Evolutionary conservation across 106 monocot species (phyloP), one percentile per base, ranked within the genome.

Genomic region (Posidonia australis): DNA sequence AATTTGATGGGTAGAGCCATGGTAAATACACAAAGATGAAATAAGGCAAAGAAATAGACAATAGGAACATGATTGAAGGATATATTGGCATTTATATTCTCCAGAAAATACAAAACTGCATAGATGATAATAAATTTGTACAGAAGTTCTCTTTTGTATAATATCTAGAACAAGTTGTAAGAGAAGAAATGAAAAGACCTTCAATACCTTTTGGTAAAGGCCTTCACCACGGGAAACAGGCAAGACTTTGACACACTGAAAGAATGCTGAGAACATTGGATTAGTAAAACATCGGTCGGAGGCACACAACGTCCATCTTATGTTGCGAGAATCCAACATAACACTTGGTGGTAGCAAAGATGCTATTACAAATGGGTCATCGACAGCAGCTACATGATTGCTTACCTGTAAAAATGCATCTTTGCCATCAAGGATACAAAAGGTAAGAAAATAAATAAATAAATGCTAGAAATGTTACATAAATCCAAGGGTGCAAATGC

Each of bases 171-270:
- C 36, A 36, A 36, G 54, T n/a, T 23, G 20, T 2, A 55, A 25
- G 20, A 21, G 45, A 42, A 29, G 27, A 70, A 54, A 57, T 23
- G 5, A 13, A 32, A 46, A 18, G 47, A 64, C 24, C 10, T 44
- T 26, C 6, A 24, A 60, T 82, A 93, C 92, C 88, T 85, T 79
- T 54, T 93, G 92, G 26, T 93, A 93, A 46, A 88, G 70, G 25
- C 92, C 92, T 43, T 93, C 92, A 43, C 92, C 92, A 58, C 88
- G 85, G 32, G 92, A 93, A 70, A 93, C 88, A 51, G 92, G 92
- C 41, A 93, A 75, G 49, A 93, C 92, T 67, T 93, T 93, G 22
- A 88, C 78, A 75, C 80, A 85, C 43, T 63, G 54, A 32, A 93
- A 93, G 69, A 93, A 93, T 66, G 92, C 58, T 60, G 92, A 93